Evolutionary conservation across 139 green algal genomes (phyloP).

Genomic region (Coelastrella sp.): DNA sequence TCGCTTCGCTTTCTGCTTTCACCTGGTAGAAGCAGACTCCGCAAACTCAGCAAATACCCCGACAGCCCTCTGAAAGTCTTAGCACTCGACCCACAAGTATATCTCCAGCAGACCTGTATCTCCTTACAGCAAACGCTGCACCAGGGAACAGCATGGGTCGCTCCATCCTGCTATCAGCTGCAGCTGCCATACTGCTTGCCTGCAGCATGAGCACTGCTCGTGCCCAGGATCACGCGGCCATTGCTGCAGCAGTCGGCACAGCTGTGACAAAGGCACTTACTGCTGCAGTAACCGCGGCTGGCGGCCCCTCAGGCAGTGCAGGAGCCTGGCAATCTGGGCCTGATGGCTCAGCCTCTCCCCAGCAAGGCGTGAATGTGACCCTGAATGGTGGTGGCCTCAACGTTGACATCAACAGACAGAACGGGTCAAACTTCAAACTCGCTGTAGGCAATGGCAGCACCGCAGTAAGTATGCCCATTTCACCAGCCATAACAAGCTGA

Average conservation of each 20-base stretch:
- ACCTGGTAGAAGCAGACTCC: too few species aligned
- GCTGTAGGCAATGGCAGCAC: not conserved
- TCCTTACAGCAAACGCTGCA: not conserved
- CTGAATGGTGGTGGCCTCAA: not conserved
- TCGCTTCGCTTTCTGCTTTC: too few species aligned
- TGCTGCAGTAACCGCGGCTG: not conserved
- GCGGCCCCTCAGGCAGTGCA: not conserved
- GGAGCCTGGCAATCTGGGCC: not conserved
- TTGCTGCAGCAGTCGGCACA: not conserved
- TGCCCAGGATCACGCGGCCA: not conserved
- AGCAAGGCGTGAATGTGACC: not conserved
- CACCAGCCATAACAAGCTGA: not conserved
- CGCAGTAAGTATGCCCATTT: not conserved
- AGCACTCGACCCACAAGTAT: too few species aligned
- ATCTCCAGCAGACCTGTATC: too few species aligned
- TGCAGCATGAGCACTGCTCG: not conserved
- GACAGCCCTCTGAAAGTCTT: too few species aligned
- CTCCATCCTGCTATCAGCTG: not conserved
- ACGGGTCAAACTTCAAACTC: not conserved
- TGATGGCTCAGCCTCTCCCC: not conserved
- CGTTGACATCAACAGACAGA: not conserved
- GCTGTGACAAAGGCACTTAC: not conserved
- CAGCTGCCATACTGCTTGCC: not conserved
- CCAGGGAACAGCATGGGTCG: not conserved
- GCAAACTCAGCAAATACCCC: too few species aligned